phyloP scores from a whole-genome alignment of 208 protist genomes.

The Acanthamoeba divionensis region DNA sequence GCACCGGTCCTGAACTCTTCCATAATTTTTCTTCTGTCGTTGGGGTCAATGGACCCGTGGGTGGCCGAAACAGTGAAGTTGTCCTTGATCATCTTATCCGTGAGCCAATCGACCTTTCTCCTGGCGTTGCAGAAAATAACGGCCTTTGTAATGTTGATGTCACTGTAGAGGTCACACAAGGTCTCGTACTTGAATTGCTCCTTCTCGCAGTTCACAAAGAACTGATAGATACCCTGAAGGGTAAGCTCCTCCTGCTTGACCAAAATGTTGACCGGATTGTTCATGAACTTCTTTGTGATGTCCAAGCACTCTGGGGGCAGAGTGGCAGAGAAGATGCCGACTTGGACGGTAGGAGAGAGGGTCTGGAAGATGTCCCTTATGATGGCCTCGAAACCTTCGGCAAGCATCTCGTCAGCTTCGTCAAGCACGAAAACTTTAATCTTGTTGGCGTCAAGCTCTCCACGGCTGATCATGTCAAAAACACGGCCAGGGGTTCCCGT shows the following conservation, averaged over 20 bases:
- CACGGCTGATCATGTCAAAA: constrained; percentile 93
- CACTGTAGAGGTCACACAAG: constrained; percentile 91
- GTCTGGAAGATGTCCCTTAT: constrained; percentile 98
- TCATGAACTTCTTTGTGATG: constrained; percentile 98
- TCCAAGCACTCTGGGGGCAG: constrained; percentile 98
- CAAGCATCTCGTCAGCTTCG: constrained; percentile 99
- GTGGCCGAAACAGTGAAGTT: constrained; percentile 93
- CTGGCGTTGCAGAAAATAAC: constrained; percentile 99
- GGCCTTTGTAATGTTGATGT: constrained; percentile 88
- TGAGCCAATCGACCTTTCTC: constrained; percentile 94
- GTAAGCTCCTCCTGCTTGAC: constrained; percentile 98
- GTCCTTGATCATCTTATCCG: constrained; percentile 85
- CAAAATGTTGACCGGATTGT: constrained; percentile 96
- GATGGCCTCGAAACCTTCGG: constrained; percentile 88
- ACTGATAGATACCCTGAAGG: constrained; percentile 99
- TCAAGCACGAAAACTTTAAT: constrained; percentile 97
- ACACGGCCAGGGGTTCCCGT: constrained; percentile 97
- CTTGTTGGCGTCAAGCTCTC: constrained; percentile 72
- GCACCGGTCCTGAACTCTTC: constrained; percentile 93
- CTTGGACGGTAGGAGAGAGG: constrained; percentile 94
- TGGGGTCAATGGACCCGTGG: constrained; percentile 97
- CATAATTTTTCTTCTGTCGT: constrained; percentile 97
- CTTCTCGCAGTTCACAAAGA: constrained; percentile 93
- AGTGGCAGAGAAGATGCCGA: constrained; percentile 97
- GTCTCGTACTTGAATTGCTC: constrained; percentile 98